These are phyloP conservation scores for Gamsiella multidivaricata DNA, from an alignment of 192 early-diverging fungal genomes.

Conservation along the genomic window DNA sequence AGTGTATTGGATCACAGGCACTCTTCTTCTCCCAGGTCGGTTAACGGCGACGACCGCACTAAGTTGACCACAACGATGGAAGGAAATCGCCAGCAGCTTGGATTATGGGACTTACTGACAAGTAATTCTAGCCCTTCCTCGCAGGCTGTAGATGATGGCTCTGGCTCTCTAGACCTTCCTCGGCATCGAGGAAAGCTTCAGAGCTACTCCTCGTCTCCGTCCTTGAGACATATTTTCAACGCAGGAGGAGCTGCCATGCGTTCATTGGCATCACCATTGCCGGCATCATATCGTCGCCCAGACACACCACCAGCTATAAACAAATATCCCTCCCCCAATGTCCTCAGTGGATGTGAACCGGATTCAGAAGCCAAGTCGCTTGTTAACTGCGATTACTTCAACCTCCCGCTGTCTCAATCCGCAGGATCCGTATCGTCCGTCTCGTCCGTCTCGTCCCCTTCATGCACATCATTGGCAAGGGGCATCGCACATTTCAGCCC, in stretches of 20 bases:
- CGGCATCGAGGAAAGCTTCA: slow-evolving; percentile 23
- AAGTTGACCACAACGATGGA: slow-evolving; percentile 4
- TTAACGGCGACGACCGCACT: slow-evolving; percentile 9
- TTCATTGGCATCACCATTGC: not conserved
- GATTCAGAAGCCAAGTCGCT: not conserved
- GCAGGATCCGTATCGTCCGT: not conserved
- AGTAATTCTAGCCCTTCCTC: slow-evolving; percentile 17
- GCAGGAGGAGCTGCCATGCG: not conserved
- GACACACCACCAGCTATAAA: not conserved
- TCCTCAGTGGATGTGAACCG: not conserved
- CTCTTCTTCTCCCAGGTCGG: not conserved
- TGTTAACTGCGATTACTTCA: slow-evolving; percentile 16
- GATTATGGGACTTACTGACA: not conserved
- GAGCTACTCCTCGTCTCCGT: slow-evolving; percentile 29
- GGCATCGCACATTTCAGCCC: not conserved
- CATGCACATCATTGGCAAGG: not conserved
- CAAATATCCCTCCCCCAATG: not conserved
- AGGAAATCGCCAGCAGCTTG: slow-evolving; percentile 11
- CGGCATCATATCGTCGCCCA: slow-evolving; percentile 1
- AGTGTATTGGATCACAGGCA: not conserved
- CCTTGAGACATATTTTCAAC: slow-evolving; percentile 17
- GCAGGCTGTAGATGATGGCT: slow-evolving; percentile 10
- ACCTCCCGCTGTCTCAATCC: slow-evolving; percentile 16
- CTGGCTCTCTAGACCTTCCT: slow-evolving; percentile 4
- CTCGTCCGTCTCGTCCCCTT: slow-evolving; percentile 17